phyloP scores from a whole-genome alignment of 345 rosid species.

The Arabidopsis arenosa region DNA sequence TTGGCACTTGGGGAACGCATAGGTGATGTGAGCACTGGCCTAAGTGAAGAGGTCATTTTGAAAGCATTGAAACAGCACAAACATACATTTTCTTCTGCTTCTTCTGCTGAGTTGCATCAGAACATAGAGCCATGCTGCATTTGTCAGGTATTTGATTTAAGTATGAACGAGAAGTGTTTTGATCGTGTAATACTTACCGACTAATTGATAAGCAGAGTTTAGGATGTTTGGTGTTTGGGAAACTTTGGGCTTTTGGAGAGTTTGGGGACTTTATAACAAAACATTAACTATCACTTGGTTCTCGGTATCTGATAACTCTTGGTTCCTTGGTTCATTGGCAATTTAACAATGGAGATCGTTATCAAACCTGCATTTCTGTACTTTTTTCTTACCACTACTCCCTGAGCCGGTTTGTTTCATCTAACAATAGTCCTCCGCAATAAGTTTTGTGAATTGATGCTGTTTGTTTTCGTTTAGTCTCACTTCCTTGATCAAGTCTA shows the following conservation, averaged over 20 bases:
- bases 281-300: too few relatives aligned
- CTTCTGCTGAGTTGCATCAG: conserved; percentile 37
- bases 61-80: conserved; percentile 61
- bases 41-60: conserved; percentile 69
- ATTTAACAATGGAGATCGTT: too few relatives aligned
- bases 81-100: conserved; percentile 37
- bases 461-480: not conserved
- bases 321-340: too few relatives aligned
- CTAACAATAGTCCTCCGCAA: not conserved
- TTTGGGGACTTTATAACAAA: too few relatives aligned
- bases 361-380: not conserved
- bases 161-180: conserved; percentile 7
- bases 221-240: not conserved
- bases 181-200: not conserved
- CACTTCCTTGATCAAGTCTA: not conserved
- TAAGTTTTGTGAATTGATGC: not conserved
- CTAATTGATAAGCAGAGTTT: not conserved
- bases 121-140: conserved; percentile 87
- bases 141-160: conserved; percentile 67
- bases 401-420: not conserved
- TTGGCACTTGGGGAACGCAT: conserved; percentile 89
- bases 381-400: not conserved
- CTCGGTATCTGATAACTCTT: too few relatives aligned
- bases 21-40: conserved; percentile 88
- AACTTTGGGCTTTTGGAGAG: not conserved